These are phyloP conservation scores for Quercus phellos DNA, from an alignment of 331 rosid genomes.

Conservation along the genomic window DNA sequence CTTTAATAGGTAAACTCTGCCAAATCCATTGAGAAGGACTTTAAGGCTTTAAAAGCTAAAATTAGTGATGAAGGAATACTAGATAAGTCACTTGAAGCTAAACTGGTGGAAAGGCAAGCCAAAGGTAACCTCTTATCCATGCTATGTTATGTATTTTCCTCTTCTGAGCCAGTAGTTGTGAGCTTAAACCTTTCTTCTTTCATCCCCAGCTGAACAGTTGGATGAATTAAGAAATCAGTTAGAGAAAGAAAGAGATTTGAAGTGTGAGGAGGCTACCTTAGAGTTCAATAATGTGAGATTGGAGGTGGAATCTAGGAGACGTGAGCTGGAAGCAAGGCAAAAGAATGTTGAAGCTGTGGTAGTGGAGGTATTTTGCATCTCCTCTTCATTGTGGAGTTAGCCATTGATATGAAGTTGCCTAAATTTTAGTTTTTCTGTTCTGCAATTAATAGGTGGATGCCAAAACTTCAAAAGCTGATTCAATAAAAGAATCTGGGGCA, in stretches of 20 bases:
- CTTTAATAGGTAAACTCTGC: conserved; percentile 61
- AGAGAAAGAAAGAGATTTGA: conserved; percentile 50
- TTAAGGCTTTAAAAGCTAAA: conserved; percentile 61
- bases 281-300: conserved; percentile 35
- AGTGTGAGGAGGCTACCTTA: conserved; percentile 52
- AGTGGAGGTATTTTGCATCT: conserved; percentile 42
- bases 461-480: conserved; percentile 29
- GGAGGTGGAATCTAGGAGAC: conserved; percentile 64
- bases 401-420: conserved; percentile 1
- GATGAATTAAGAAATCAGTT: conserved; percentile 48
- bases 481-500: conserved; percentile 42
- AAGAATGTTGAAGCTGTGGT: conserved; percentile 57
- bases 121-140: conserved; percentile 44
- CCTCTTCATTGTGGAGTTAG: neutral
- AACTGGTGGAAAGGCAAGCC: conserved; percentile 56
- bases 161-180: conserved; percentile 1
- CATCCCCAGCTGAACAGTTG: conserved; percentile 46
- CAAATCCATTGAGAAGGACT: conserved; percentile 71
- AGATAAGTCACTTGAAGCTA: conserved; percentile 78
- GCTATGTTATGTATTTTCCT: conserved; percentile 2
- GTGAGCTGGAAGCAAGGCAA: conserved; percentile 51
- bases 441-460: conserved; percentile 54
- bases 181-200: conserved; percentile 2
- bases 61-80: conserved; percentile 57
- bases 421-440: conserved; percentile 18